These are phyloP conservation scores for Talaromyces marneffei DNA, from an alignment of 2,329 filamentous ascomycete genomes.

Conservation along the genomic window DNA sequence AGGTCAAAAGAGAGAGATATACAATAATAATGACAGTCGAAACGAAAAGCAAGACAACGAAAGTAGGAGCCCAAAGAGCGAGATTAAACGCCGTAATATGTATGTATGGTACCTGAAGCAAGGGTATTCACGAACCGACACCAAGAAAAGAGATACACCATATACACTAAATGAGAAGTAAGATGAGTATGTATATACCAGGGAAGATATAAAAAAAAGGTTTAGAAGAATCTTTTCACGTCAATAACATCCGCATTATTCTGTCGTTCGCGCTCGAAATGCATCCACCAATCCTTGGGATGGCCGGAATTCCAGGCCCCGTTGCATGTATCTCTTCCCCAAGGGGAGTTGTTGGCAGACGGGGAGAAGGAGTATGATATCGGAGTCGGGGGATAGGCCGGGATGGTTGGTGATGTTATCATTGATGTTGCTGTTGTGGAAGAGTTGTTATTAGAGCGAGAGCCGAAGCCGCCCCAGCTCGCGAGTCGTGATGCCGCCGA, in stretches of 20 bases:
- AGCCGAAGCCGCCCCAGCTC: conserved; percentile 31
- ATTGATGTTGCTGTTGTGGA: conserved; percentile 24
- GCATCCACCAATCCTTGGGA: conserved; percentile 42
- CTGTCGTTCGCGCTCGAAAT: conserved; percentile 39
- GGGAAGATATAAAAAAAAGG: not conserved
- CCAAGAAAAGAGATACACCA: not conserved
- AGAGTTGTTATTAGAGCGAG: conserved; percentile 21
- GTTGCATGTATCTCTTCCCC: conserved; percentile 40
- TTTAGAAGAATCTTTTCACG: conserved; percentile 31
- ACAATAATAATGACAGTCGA: not conserved
- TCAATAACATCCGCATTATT: conserved; percentile 28
- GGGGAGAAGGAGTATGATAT: conserved; percentile 24
- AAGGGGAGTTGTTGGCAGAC: conserved; percentile 25
- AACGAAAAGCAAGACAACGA: not conserved
- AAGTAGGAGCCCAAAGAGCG: not conserved
- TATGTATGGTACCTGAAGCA: not conserved
- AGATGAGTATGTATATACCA: not conserved
- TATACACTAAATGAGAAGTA: not conserved
- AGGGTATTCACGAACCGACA: not conserved
- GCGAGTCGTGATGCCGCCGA: conserved; percentile 27
- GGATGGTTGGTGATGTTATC: conserved; percentile 18
- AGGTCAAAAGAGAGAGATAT: not conserved
- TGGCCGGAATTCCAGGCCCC: conserved; percentile 40
- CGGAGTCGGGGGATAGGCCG: conserved; percentile 28
- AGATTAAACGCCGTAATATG: not conserved